Conservation (phyloP, 192 early-diverging fungal genomes). For the Rhizophagus clarus region DNA sequence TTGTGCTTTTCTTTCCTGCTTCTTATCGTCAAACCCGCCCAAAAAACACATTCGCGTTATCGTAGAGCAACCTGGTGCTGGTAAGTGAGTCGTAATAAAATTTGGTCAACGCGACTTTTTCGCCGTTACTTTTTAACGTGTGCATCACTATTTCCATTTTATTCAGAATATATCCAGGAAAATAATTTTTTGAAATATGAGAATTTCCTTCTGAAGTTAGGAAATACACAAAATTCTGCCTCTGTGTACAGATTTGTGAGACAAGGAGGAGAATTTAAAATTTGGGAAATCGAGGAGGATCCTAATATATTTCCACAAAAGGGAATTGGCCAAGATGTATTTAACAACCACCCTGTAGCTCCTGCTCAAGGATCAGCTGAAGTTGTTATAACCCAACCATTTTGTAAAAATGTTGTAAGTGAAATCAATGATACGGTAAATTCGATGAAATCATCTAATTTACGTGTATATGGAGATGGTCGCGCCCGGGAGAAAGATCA, state of each 20-base stretch:
- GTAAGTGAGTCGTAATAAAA: too few relatives aligned
- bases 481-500: neutral
- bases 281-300: conserved; percentile 18
- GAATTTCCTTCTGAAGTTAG: neutral
- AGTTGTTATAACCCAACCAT: conserved; percentile 9
- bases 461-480: neutral
- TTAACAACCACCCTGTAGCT: neutral
- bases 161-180: conserved; percentile 8
- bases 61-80: too few relatives aligned
- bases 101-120: conserved; percentile 7
- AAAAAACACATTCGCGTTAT: too few relatives aligned
- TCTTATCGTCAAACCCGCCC: too few relatives aligned
- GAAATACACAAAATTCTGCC: conserved; percentile 1
- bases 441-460: neutral
- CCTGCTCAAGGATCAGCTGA: conserved; percentile 25
- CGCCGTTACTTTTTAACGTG: conserved; percentile 25
- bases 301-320: neutral
- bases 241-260: conserved; percentile 9
- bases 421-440: conserved; percentile 14
- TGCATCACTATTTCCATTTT: conserved; percentile 31
- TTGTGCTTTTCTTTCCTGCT: too few relatives aligned
- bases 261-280: neutral
- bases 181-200: neutral
- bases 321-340: neutral
- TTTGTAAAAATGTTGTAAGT: conserved; percentile 19